Evolutionary conservation across 2,329 filamentous ascomycete genomes (phyloP), one percentile per base, ranked within the genome.

Genomic region (Ilyonectria robusta): DNA sequence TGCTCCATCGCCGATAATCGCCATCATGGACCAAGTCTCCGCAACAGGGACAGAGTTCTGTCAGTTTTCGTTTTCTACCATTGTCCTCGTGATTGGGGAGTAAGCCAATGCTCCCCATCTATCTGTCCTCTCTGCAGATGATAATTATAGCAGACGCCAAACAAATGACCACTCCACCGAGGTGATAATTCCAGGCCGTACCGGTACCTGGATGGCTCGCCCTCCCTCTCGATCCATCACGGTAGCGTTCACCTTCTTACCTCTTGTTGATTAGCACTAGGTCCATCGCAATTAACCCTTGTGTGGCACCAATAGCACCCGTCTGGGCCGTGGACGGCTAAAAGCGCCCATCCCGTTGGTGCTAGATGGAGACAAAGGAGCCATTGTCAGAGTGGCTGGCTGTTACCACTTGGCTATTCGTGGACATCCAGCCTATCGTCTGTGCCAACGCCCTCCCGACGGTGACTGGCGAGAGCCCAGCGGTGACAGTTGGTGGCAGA

Each of bases 301-400:
- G 55, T 37, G 23, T 42, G 50, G 44, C 35, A 46, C 33, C 62
- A 29, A 40, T 33, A 15, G 19, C 46, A 47, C n/a, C 50, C 62
- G 33, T 40, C 57, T 57, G 33, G n/a, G 44, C 21, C 40, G 37
- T n/a, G 47, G 40, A 29, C 50, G 65, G 46, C 65, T 60, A 57
- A 53, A 59, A 31, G 40, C 47, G 59, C 59, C 55, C 31, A 51
- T 67, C 65, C 65, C 60, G 65, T 56, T 67, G 59, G 60, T 64
- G 65, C 42, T 60, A 35, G 33, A 35, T 23, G 23, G 42, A 44
- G 56, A 50, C 42, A 55, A 31, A 51, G 15, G 46, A 26, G 19
- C 40, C 37, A 29, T 17, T 54, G 26, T 29, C 11, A 23, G n/a
- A 42, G 50, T 55, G 40, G 47, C 47, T 37, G 50, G 50, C 40